Evolutionary conservation across 2,329 filamentous ascomycete genomes (phyloP).

Genomic region (Penicillium brasilianum): DNA sequence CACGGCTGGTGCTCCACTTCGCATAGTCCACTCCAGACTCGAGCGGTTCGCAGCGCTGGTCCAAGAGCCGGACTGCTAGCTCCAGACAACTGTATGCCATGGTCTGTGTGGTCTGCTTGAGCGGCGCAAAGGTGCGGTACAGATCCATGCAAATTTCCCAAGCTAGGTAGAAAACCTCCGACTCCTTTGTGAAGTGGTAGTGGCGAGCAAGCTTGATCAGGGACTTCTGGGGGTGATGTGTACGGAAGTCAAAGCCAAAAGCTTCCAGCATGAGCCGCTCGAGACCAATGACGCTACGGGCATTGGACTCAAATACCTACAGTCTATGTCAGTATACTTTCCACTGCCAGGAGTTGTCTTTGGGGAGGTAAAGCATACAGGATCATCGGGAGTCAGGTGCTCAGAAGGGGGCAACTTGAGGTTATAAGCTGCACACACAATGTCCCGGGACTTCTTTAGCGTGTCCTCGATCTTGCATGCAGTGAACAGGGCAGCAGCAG

Average conservation of each 20-base stretch:
- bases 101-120: slow-evolving; percentile 87
- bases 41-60: slow-evolving; percentile 58
- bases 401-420: slow-evolving; percentile 72
- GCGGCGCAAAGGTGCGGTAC: slow-evolving; percentile 88
- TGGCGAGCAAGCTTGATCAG: slow-evolving; percentile 77
- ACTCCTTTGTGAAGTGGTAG: slow-evolving; percentile 59
- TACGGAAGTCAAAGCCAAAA: slow-evolving; percentile 91
- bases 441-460: slow-evolving; percentile 92
- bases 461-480: slow-evolving; percentile 99
- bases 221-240: slow-evolving; percentile 82
- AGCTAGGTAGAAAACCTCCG: slow-evolving; percentile 66
- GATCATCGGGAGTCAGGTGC: slow-evolving; percentile 77
- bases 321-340: neutral
- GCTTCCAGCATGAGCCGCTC: slow-evolving; percentile 93
- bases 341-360: too few relatives aligned
- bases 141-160: slow-evolving; percentile 86
- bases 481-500: slow-evolving; percentile 84
- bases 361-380: slow-evolving; percentile 56
- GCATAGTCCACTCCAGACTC: slow-evolving; percentile 56
- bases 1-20: slow-evolving; percentile 53
- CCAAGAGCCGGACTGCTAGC: slow-evolving; percentile 73
- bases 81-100: slow-evolving; percentile 84
- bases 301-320: slow-evolving; percentile 78
- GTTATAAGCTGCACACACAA: slow-evolving; percentile 88
- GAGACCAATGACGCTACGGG: slow-evolving; percentile 82